Evolutionary conservation across 306 rosid species (phyloP).

Genomic region (Corylus americana): DNA sequence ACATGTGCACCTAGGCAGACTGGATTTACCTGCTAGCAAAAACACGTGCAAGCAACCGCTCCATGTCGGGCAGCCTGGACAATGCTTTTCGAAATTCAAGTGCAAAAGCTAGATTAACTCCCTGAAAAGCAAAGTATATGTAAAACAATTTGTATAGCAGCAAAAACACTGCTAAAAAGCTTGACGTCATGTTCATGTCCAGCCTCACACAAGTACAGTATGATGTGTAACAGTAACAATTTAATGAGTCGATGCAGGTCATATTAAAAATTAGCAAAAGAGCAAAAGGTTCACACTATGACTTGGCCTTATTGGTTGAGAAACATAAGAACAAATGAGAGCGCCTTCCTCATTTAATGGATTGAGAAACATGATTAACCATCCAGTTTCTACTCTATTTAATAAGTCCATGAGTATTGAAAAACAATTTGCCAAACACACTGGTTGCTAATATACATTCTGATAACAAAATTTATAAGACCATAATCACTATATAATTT

Average conservation of each 20-base stretch:
- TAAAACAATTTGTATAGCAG: slow-evolving; percentile 13
- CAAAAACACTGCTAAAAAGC: background rate
- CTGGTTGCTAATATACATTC: background rate
- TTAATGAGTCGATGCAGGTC: background rate
- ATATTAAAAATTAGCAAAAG: background rate
- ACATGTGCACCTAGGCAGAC: slow-evolving; percentile 19
- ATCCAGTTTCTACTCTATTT: background rate
- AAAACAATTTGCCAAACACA: background rate
- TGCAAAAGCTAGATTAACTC: slow-evolving; percentile 65
- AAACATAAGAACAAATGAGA: background rate
- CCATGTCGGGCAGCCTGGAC: slow-evolving; percentile 76
- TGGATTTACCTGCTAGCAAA: slow-evolving; percentile 64
- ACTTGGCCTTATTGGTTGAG: background rate
- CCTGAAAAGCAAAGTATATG: slow-evolving; percentile 53
- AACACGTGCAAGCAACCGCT: slow-evolving; percentile 82
- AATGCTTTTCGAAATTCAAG: slow-evolving; percentile 69
- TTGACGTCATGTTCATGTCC: background rate
- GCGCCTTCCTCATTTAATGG: background rate
- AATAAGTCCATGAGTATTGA: background rate
- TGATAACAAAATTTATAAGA: background rate
- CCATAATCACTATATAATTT: background rate
- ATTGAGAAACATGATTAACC: background rate
- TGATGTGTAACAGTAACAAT: background rate
- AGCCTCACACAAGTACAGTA: background rate
- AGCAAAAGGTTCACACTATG: background rate